phyloP scores from a whole-genome alignment of 768 basidiomycete species.

The Serpula lacrymans region DNA sequence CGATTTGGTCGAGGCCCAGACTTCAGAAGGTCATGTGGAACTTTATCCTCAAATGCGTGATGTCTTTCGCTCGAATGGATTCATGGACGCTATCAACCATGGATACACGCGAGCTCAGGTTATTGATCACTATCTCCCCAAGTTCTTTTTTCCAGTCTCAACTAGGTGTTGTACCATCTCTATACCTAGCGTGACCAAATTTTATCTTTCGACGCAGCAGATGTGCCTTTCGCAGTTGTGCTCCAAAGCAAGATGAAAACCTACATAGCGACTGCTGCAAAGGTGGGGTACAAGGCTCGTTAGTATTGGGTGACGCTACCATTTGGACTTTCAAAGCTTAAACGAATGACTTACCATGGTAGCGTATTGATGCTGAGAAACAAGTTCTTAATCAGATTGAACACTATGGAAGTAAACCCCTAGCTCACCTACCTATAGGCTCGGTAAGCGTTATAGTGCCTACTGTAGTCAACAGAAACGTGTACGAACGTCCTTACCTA shows the following conservation, averaged over 20 bases:
- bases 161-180: neutral
- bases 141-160: neutral
- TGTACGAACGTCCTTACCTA: constrained; percentile 33
- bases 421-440: neutral
- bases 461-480: constrained; percentile 30
- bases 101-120: constrained; percentile 42
- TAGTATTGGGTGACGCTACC: constrained; percentile 41
- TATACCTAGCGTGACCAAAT: constrained; percentile 36
- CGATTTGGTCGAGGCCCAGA: constrained; percentile 3
- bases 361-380: constrained; percentile 34
- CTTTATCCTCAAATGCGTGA: constrained; percentile 7
- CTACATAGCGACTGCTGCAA: constrained; percentile 35
- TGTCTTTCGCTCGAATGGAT: constrained; percentile 22
- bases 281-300: constrained; percentile 43
- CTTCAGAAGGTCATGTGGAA: constrained; percentile 4
- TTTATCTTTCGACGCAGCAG: constrained; percentile 47
- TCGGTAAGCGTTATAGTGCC: neutral
- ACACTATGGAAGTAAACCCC: constrained; percentile 36
- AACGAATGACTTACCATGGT: constrained; percentile 2
- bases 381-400: constrained; percentile 42
- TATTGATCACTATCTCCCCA: neutral
- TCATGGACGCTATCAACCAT: constrained; percentile 50
- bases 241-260: constrained; percentile 38
- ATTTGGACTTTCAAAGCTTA: neutral
- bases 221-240: constrained; percentile 40